These are phyloP conservation scores for Talaromyces adpressus DNA, from an alignment of 495 filamentous ascomycete genomes.

Conservation along the genomic window DNA sequence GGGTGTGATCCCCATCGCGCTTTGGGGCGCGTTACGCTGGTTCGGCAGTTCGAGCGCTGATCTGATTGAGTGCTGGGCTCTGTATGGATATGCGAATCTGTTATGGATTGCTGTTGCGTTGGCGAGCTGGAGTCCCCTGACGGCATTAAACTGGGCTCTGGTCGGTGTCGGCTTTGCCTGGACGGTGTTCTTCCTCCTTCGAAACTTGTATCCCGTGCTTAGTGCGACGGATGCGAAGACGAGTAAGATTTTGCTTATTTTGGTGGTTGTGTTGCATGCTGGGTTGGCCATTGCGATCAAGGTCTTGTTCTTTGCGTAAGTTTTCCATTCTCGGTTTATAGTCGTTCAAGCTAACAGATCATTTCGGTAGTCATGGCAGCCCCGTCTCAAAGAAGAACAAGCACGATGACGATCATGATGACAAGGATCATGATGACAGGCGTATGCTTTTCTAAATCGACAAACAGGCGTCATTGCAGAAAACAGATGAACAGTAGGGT, in stretches of 20 bases:
- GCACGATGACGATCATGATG: slow-evolving; percentile 17
- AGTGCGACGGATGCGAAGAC: slow-evolving; percentile 88
- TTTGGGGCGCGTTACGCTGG: slow-evolving; percentile 89
- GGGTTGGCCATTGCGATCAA: slow-evolving; percentile 89
- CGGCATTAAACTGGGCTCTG: slow-evolving; percentile 86
- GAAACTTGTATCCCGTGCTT: slow-evolving; percentile 90
- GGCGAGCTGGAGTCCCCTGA: slow-evolving; percentile 79
- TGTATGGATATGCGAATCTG: slow-evolving; percentile 93
- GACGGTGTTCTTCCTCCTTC: slow-evolving; percentile 77
- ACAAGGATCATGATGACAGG: slow-evolving; percentile 21
- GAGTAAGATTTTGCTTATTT: slow-evolving; percentile 76
- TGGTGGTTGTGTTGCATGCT: slow-evolving; percentile 79
- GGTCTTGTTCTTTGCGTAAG: slow-evolving; percentile 86
- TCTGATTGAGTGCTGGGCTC: slow-evolving; percentile 83
- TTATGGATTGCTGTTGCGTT: slow-evolving; percentile 95
- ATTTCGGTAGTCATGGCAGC: slow-evolving; percentile 49
- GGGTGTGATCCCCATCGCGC: slow-evolving; percentile 66
- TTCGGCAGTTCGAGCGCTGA: slow-evolving; percentile 77
- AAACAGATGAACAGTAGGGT: background rate
- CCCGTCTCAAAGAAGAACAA: slow-evolving; percentile 50
- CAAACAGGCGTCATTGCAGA: background rate
- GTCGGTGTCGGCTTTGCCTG: slow-evolving; percentile 83
- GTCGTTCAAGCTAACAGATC: slow-evolving; percentile 4
- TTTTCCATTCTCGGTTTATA: background rate
- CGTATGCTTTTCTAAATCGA: slow-evolving; percentile 23